These are phyloP conservation scores for Fonsecaea multimorphosa DNA, from an alignment of 2,329 filamentous ascomycete genomes.

Conservation along the genomic window DNA sequence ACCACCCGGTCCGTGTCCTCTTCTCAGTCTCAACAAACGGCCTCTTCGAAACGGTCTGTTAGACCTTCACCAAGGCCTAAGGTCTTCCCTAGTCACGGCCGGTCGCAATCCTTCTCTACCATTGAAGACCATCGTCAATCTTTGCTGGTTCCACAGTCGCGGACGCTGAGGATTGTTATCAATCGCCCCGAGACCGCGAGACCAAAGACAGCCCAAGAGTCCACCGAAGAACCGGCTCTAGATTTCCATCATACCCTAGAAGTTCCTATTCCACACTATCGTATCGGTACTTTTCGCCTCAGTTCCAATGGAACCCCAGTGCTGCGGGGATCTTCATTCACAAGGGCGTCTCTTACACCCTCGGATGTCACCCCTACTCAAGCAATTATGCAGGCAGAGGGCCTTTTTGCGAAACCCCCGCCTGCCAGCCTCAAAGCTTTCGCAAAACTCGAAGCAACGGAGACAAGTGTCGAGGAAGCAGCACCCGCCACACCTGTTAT, in stretches of 20 bases:
- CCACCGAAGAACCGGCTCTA: slow-evolving; percentile 30
- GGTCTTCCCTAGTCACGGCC: slow-evolving; percentile 36
- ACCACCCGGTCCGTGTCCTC: slow-evolving; percentile 22
- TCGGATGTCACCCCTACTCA: slow-evolving; percentile 49
- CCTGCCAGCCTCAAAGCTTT: slow-evolving; percentile 34
- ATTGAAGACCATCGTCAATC: slow-evolving; percentile 65
- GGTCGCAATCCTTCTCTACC: slow-evolving; percentile 73
- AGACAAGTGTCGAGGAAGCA: slow-evolving; percentile 32
- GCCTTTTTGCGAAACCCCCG: slow-evolving; percentile 29
- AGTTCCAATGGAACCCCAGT: slow-evolving; percentile 76
- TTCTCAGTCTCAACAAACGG: slow-evolving; percentile 21
- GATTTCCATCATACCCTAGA: slow-evolving; percentile 66
- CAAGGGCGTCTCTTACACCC: slow-evolving; percentile 62
- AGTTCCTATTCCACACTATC: slow-evolving; percentile 81
- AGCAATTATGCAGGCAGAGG: slow-evolving; percentile 26
- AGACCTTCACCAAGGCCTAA: slow-evolving; percentile 7
- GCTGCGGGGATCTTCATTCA: slow-evolving; percentile 80
- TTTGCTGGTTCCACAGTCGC: slow-evolving; percentile 55
- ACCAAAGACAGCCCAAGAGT: slow-evolving; percentile 68
- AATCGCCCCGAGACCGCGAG: slow-evolving; percentile 70
- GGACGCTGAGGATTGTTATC: slow-evolving; percentile 80
- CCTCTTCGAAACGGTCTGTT: slow-evolving; percentile 17
- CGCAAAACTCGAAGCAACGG: slow-evolving; percentile 21
- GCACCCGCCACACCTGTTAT: slow-evolving; percentile 35
- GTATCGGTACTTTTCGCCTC: slow-evolving; percentile 81